Evolutionary conservation across 331 rosid species (phyloP).

Genomic region (Malus hybrid): DNA sequence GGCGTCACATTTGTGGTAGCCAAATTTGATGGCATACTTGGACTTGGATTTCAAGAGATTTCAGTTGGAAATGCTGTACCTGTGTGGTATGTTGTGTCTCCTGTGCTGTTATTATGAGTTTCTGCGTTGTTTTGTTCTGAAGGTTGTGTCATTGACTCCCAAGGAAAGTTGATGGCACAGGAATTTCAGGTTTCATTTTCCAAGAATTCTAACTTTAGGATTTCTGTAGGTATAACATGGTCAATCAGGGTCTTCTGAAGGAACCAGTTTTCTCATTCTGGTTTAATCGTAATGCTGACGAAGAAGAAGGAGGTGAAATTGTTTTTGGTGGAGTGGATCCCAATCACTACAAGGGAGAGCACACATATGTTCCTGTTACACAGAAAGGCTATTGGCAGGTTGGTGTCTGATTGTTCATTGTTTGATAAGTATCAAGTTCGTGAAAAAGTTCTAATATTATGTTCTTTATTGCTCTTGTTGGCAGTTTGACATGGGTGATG

Average conservation of each 20-base stretch:
- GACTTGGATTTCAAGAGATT: constrained; percentile 66
- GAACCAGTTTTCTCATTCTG: constrained; percentile 66
- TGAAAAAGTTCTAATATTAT: background rate
- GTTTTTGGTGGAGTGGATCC: constrained; percentile 69
- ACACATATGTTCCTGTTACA: constrained; percentile 60
- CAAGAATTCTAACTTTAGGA: constrained; percentile 10
- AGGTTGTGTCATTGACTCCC: background rate
- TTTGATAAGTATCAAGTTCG: background rate
- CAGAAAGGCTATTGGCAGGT: constrained; percentile 74
- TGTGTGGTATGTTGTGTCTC: constrained; percentile 29
- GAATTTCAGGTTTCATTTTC: background rate
- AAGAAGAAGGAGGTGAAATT: constrained; percentile 65
- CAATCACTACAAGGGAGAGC: constrained; percentile 47
- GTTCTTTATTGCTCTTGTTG: background rate
- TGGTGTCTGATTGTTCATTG: constrained; percentile 8
- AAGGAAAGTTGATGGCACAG: background rate
- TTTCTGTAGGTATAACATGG: constrained; percentile 60
- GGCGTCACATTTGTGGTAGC: constrained; percentile 48
- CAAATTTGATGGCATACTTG: constrained; percentile 66
- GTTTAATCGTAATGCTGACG: constrained; percentile 57
- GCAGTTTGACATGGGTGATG: constrained; percentile 80
- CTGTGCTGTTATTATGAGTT: background rate
- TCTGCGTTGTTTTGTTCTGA: background rate
- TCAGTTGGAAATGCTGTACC: constrained; percentile 54
- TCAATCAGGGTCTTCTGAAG: constrained; percentile 50